Evolutionary conservation across 768 basidiomycete genomes (phyloP).

Genomic region (Podaxis mareebaensis): DNA sequence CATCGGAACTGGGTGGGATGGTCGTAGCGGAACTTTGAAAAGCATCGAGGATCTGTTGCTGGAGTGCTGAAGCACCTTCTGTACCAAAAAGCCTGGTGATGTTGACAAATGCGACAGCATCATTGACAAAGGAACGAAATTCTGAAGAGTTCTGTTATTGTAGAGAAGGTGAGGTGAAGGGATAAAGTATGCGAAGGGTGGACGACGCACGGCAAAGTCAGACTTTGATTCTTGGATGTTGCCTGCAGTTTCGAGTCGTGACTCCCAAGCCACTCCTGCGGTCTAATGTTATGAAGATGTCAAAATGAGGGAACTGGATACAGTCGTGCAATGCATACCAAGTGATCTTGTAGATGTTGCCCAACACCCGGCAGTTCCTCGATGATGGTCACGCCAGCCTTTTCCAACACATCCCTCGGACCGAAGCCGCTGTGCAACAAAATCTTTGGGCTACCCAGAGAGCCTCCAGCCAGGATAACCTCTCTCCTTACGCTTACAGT

Average conservation of each 20-base stretch:
- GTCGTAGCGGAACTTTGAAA: constrained; percentile 27
- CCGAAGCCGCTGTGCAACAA: constrained; percentile 57
- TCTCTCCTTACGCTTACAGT: constrained; percentile 61
- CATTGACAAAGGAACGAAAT: constrained; percentile 61
- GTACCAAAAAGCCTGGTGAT: constrained; percentile 43
- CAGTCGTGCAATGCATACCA: constrained; percentile 28
- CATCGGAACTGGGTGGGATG: constrained; percentile 42
- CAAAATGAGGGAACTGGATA: background rate
- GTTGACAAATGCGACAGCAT: constrained; percentile 63
- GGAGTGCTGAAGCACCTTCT: constrained; percentile 18
- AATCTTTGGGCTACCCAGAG: constrained; percentile 50
- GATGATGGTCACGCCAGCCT: constrained; percentile 40
- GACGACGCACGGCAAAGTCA: constrained; percentile 30
- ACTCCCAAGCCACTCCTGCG: constrained; percentile 28
- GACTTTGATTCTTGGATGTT: constrained; percentile 29
- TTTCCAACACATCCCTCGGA: constrained; percentile 44
- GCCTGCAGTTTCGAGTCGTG: constrained; percentile 32
- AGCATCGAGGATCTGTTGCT: constrained; percentile 27
- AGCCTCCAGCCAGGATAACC: constrained; percentile 45
- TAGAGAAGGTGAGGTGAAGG: background rate
- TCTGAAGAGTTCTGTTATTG: constrained; percentile 28
- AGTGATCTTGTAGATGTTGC: constrained; percentile 56
- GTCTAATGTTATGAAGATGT: constrained; percentile 20
- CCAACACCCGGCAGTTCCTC: constrained; percentile 54
- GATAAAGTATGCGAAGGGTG: background rate